Conservation (phyloP, 495 filamentous ascomycete genomes). For the Bryoglossum gracile region DNA sequence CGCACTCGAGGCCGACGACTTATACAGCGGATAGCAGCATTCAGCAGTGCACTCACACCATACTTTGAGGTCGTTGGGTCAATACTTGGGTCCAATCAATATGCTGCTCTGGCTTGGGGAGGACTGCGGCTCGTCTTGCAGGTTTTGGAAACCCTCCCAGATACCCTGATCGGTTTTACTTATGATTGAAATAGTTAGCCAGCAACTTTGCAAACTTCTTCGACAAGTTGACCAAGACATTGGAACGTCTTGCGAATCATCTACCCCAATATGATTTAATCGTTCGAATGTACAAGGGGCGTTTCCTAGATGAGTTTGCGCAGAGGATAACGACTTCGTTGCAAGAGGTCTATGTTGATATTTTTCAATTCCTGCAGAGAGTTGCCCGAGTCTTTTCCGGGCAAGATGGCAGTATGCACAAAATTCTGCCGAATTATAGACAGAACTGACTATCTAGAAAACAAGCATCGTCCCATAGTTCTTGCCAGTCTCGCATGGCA, state of each 20-base stretch:
- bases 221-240: not conserved
- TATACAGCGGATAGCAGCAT: not conserved
- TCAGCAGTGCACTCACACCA: not conserved
- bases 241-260: not conserved
- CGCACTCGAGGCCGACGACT: not conserved
- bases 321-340: not conserved
- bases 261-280: not conserved
- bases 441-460: not conserved
- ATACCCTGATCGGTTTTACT: not conserved
- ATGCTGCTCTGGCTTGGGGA: not conserved
- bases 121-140: not conserved
- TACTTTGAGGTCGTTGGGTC: not conserved
- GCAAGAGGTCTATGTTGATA: not conserved
- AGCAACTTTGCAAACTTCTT: slow-evolving; percentile 1
- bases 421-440: not conserved
- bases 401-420: not conserved
- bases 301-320: not conserved
- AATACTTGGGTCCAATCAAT: not conserved
- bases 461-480: not conserved
- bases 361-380: not conserved
- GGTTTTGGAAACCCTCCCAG: not conserved
- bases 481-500: not conserved
- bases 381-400: not conserved
- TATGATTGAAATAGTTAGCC: not conserved
- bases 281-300: not conserved